These are phyloP conservation scores for Acanthochlamys bracteata DNA, from an alignment of 106 monocot species.

Conservation along the genomic window DNA sequence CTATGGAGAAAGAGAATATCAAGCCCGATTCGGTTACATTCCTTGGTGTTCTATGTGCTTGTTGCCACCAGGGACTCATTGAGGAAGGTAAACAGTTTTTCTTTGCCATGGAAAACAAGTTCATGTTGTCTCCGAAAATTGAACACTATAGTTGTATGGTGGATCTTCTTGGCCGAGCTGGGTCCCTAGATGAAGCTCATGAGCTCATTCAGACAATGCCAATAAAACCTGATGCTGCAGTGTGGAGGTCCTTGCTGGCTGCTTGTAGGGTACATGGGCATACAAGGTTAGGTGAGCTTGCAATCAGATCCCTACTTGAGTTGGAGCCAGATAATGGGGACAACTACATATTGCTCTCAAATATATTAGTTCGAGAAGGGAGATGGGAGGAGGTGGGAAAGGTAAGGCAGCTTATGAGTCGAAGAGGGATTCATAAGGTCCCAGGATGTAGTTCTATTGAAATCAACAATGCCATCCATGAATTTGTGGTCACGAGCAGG, in stretches of 20 bases:
- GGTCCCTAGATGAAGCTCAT: slow-evolving; percentile 26
- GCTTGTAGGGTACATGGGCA: slow-evolving; percentile 39
- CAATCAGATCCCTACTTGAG: slow-evolving; percentile 20
- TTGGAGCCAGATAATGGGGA: slow-evolving; percentile 37
- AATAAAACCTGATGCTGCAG: slow-evolving; percentile 12
- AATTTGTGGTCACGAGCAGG: slow-evolving; percentile 18
- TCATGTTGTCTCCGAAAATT: slow-evolving; percentile 8
- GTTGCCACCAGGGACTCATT: slow-evolving; percentile 27
- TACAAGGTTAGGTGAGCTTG: slow-evolving; percentile 14
- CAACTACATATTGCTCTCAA: slow-evolving; percentile 34
- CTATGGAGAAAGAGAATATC: slow-evolving; percentile 10
- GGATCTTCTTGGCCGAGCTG: slow-evolving; percentile 38
- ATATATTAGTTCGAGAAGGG: slow-evolving; percentile 18
- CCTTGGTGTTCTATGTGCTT: slow-evolving; percentile 17
- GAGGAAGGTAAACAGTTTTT: slow-evolving; percentile 23
- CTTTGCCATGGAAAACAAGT: slow-evolving; percentile 6
- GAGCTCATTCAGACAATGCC: slow-evolving; percentile 24
- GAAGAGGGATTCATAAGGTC: slow-evolving; percentile 21
- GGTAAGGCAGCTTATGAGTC: slow-evolving; percentile 31
- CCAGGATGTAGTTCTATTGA: slow-evolving; percentile 50
- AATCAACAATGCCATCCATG: slow-evolving; percentile 22
- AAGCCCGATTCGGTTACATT: slow-evolving; percentile 24
- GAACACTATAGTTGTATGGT: slow-evolving; percentile 47
- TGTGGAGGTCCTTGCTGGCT: slow-evolving; percentile 36
- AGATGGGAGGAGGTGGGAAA: slow-evolving; percentile 39